A percentile compares a stretch with the other conserved stretches of the same genome.
phyloP scores from a whole-genome alignment of 345 rosid genomes.

The Turnera subulata region DNA sequence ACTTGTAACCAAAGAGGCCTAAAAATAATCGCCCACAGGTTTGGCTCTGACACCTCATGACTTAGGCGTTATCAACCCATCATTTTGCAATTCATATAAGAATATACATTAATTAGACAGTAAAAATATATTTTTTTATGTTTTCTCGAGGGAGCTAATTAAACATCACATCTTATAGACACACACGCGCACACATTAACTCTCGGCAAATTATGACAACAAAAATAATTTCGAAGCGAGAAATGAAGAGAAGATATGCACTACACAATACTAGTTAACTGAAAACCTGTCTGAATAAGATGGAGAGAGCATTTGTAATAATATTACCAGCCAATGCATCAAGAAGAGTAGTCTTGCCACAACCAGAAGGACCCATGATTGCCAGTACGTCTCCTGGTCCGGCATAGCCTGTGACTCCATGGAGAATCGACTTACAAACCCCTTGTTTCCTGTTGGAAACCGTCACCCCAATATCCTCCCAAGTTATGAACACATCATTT shows the following conservation, averaged over 20 bases:
- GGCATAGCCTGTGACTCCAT: conserved; percentile 11
- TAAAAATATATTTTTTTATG: too few relatives aligned
- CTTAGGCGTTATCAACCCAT: too few relatives aligned
- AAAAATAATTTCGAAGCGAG: too few relatives aligned
- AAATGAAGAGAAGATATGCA: background rate
- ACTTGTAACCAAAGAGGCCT: too few relatives aligned
- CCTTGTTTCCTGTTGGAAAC: conserved; percentile 3
- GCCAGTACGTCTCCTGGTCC: conserved; percentile 15
- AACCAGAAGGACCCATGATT: conserved; percentile 21
- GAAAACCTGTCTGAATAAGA: background rate
- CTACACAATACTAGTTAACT: background rate
- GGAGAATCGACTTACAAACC: conserved; percentile 1
- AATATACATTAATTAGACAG: too few relatives aligned
- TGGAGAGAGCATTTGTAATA: background rate
- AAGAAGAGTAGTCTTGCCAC: conserved; percentile 16
- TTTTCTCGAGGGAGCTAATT: too few relatives aligned
- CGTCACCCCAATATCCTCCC: conserved; percentile 4
- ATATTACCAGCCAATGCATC: conserved; percentile 16
- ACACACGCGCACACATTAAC: too few relatives aligned
- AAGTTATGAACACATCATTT: conserved; percentile 8
- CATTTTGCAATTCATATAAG: too few relatives aligned
- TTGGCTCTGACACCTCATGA: too few relatives aligned
- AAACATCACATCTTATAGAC: too few relatives aligned
- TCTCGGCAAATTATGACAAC: too few relatives aligned
- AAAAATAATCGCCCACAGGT: too few relatives aligned